phyloP scores from a whole-genome alignment of 345 rosid species.

The Eucalyptus cloeziana region DNA sequence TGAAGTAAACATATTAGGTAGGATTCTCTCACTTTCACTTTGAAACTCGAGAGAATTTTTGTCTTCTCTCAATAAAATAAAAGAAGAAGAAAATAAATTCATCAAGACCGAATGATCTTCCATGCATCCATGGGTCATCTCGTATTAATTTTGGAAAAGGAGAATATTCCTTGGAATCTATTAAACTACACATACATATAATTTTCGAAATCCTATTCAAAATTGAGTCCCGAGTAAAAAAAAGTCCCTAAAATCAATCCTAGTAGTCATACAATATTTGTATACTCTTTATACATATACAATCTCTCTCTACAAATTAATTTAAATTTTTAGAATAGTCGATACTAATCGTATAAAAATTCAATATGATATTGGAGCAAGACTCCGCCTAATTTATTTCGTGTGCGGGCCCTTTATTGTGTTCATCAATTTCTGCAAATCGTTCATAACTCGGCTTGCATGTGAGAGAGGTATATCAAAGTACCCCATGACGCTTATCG shows the following conservation, averaged over 20 bases:
- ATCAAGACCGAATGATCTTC: not conserved
- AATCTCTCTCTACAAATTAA: not conserved
- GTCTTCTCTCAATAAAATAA: not conserved
- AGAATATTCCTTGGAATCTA: not conserved
- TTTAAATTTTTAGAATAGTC: not conserved
- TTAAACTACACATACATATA: not conserved
- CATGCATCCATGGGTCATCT: not conserved
- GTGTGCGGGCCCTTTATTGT: not conserved
- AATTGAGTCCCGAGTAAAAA: not conserved
- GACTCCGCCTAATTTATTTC: not conserved
- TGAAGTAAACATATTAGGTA: not conserved
- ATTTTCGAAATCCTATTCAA: not conserved
- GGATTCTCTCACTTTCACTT: not conserved
- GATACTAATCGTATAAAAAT: not conserved
- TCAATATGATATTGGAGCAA: not conserved
- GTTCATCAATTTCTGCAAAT: not conserved
- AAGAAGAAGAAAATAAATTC: not conserved
- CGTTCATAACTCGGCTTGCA: not conserved
- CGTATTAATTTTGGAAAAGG: not conserved
- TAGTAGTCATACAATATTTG: not conserved
- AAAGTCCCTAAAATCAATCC: not conserved
- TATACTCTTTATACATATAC: not conserved
- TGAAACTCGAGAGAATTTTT: conserved; percentile 8
- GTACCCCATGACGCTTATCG: not conserved
- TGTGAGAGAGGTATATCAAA: not conserved